phyloP scores from a whole-genome alignment of 257 asterid genomes.

The Nicotiana benthamiana region DNA sequence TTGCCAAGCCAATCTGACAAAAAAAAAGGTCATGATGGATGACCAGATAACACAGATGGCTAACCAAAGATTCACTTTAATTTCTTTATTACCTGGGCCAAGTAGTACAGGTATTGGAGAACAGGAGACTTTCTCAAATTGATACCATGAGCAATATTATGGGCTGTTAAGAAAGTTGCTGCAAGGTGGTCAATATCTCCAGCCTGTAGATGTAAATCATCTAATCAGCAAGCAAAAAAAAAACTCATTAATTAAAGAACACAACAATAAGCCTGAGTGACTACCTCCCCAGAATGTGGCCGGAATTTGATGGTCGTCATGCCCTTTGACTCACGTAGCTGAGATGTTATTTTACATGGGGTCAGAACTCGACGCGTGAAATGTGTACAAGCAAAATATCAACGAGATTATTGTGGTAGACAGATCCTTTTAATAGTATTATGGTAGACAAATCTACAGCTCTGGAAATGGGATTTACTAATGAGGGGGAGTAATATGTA shows the following conservation, averaged over 20 bases:
- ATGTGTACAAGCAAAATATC: not conserved
- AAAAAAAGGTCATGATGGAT: slow-evolving; percentile 1
- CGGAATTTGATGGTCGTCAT: slow-evolving; percentile 92
- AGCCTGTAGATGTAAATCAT: slow-evolving; percentile 48
- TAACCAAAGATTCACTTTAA: not conserved
- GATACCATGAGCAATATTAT: slow-evolving; percentile 92
- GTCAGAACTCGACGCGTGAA: slow-evolving; percentile 6
- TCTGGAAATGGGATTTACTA: not conserved
- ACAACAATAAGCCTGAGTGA: not conserved
- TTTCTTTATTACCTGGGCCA: slow-evolving; percentile 67
- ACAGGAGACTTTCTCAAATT: slow-evolving; percentile 94
- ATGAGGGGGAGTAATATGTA: not conserved
- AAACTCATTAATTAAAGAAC: not conserved
- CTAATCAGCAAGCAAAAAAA: slow-evolving; percentile 3
- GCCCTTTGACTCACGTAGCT: slow-evolving; percentile 98
- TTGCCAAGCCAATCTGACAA: slow-evolving; percentile 93
- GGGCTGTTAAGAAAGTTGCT: slow-evolving; percentile 81
- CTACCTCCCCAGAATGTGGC: slow-evolving; percentile 98
- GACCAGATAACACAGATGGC: not conserved
- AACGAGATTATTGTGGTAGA: not conserved
- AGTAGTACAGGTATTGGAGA: slow-evolving; percentile 82
- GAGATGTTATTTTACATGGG: slow-evolving; percentile 19
- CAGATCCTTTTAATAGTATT: not conserved
- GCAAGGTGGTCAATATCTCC: slow-evolving; percentile 98
- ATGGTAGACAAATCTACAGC: not conserved